Conservation (phyloP, 2,329 filamentous ascomycete species). For the Penicillium verrucosum region DNA sequence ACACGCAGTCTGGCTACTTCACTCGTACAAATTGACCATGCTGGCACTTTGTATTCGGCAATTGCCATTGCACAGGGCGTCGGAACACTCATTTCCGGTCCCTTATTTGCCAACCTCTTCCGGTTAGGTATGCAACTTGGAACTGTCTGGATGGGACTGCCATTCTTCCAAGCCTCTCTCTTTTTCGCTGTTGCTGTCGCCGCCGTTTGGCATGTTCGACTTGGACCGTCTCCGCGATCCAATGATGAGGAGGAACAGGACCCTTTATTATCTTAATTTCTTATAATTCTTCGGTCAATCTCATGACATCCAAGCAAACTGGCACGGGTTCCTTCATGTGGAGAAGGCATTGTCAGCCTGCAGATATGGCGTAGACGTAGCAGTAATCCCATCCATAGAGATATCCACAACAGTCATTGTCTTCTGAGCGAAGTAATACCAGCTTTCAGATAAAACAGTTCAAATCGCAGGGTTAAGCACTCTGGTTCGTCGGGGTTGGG, state of each 20-base stretch:
- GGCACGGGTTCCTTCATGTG: not conserved
- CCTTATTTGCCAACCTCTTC: slow-evolving; percentile 29
- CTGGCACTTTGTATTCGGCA: slow-evolving; percentile 30
- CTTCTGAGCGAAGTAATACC: not conserved
- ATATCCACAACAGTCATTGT: not conserved
- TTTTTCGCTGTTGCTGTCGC: slow-evolving; percentile 16
- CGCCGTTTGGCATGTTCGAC: slow-evolving; percentile 14
- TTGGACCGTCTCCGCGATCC: not conserved
- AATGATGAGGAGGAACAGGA: slow-evolving; percentile 12
- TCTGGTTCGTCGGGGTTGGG: not conserved
- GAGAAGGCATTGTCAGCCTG: not conserved
- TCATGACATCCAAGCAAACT: not conserved
- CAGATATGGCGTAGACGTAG: not conserved
- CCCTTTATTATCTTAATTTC: slow-evolving; percentile 5
- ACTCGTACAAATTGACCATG: slow-evolving; percentile 25
- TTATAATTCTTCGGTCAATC: not conserved
- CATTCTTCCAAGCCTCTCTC: slow-evolving; percentile 25
- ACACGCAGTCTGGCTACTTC: slow-evolving; percentile 28
- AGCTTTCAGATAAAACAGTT: not conserved
- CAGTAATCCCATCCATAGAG: not conserved
- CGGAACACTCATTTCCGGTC: slow-evolving; percentile 25
- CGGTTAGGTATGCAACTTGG: slow-evolving; percentile 26
- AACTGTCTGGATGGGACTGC: slow-evolving; percentile 27
- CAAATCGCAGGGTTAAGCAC: not conserved
- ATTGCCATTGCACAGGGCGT: slow-evolving; percentile 23